phyloP scores from a whole-genome alignment of 805 yeast species.

The Candida glaebosa region DNA sequence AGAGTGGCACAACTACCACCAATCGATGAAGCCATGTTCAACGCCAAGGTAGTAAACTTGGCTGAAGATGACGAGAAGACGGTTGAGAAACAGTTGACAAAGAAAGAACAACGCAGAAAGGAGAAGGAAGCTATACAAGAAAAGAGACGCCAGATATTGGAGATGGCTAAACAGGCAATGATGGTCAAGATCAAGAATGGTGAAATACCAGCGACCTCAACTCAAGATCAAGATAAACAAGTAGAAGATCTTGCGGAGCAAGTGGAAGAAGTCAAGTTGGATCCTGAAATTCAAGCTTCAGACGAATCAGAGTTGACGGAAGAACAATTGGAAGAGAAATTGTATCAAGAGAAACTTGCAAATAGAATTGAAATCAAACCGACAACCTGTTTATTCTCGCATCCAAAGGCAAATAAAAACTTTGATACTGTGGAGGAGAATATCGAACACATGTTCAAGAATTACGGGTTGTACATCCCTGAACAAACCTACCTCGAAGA shows the following conservation, averaged over 20 bases:
- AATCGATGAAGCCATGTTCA: conserved; percentile 40
- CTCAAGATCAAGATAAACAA: conserved; percentile 5
- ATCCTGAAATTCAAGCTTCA: conserved; percentile 6
- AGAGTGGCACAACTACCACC: conserved; percentile 68
- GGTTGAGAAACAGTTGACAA: conserved; percentile 31
- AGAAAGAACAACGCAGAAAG: conserved; percentile 48
- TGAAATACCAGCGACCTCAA: conserved; percentile 12
- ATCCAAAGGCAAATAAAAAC: conserved; percentile 27
- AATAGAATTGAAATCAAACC: conserved; percentile 47
- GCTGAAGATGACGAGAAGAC: conserved; percentile 15
- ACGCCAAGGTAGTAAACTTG: conserved; percentile 22
- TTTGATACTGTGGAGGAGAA: conserved; percentile 41
- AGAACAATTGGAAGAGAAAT: conserved; percentile 36
- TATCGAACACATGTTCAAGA: conserved; percentile 69
- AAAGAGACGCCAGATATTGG: conserved; percentile 47
- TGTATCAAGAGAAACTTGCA: conserved; percentile 43
- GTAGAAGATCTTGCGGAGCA: conserved; percentile 14
- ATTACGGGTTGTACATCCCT: conserved; percentile 86
- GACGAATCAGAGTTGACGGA: conserved; percentile 15
- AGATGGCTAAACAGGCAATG: conserved; percentile 44
- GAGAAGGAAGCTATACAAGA: conserved; percentile 49
- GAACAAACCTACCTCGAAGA: conserved; percentile 70
- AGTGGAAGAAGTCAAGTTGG: conserved; percentile 10
- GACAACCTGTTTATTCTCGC: conserved; percentile 51
- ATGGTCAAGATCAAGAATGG: conserved; percentile 25